Evolutionary conservation across 164 flowering plant genomes (phyloP).

Genomic region (Buxus sempervirens): DNA sequence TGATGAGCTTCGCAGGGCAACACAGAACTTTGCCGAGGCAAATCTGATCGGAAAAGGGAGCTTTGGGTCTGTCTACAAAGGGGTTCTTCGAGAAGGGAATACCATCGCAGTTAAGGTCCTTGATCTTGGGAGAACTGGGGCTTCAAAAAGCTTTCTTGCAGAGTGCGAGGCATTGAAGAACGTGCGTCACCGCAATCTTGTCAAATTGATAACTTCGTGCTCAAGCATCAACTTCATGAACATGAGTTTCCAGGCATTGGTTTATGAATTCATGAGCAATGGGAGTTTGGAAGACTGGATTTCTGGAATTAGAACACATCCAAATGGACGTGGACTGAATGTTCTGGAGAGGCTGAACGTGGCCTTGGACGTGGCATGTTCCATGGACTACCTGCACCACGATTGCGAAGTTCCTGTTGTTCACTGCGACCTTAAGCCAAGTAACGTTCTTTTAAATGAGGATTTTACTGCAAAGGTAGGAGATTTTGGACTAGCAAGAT

Average conservation of each 20-base stretch:
- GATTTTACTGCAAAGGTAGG: conserved; percentile 48
- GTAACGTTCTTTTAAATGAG: conserved; percentile 40
- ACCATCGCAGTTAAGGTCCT: conserved; percentile 44
- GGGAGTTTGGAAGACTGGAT: conserved; percentile 55
- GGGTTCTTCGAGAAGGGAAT: conserved; percentile 21
- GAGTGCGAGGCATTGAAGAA: conserved; percentile 53
- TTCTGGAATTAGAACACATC: conserved; percentile 19
- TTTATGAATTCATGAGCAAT: conserved; percentile 43
- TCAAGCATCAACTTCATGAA: conserved; percentile 36
- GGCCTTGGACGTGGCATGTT: conserved; percentile 42
- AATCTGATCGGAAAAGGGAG: conserved; percentile 57
- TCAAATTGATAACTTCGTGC: conserved; percentile 45
- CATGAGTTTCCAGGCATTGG: conserved; percentile 40
- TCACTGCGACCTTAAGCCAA: conserved; percentile 53
- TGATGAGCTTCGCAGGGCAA: conserved; percentile 36
- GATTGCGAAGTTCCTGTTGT: conserved; percentile 37
- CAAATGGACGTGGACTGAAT: conserved; percentile 21
- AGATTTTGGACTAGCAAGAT: conserved; percentile 50
- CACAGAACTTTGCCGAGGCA: conserved; percentile 24
- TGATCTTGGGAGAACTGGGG: conserved; percentile 17
- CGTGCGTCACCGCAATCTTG: conserved; percentile 56
- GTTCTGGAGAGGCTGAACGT: conserved; percentile 35
- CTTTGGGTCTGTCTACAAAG: conserved; percentile 53
- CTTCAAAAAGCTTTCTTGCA: conserved; percentile 38
- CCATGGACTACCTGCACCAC: conserved; percentile 48